Percentiles rank a stretch among this genome's conserved stretches.
Conservation (phyloP, 176 grass and related monocot species). For the Chloris gayana region DNA sequence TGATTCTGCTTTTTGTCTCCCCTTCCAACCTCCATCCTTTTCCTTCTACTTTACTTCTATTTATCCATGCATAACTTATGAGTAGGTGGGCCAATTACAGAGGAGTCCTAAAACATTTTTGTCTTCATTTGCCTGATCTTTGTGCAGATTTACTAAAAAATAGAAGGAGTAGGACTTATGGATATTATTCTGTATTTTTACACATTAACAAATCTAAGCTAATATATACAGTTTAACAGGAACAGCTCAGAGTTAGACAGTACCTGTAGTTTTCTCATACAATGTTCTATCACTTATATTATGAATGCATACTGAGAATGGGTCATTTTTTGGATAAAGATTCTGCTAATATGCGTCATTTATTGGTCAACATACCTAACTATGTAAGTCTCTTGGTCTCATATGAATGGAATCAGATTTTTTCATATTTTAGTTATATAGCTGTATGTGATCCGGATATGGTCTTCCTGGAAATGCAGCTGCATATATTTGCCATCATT, state of each 20-base stretch:
- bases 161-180: no score
- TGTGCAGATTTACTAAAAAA: no score
- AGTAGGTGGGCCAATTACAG: background rate
- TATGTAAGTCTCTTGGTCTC: background rate
- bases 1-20: background rate
- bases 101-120: background rate
- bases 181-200: background rate
- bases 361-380: background rate
- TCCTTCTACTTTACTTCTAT: background rate
- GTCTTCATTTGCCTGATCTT: constrained; percentile 4
- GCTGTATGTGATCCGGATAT: no score
- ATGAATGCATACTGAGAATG: background rate
- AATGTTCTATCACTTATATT: background rate
- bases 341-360: background rate
- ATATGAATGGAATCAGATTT: background rate
- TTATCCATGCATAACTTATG: background rate
- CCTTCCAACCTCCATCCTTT: background rate
- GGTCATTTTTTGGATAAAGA: background rate
- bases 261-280: background rate
- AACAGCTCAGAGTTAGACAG: background rate
- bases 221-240: background rate
- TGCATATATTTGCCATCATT: no score
- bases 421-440: background rate
- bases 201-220: background rate
- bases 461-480: no score